Evolutionary conservation across 306 rosid species (phyloP).

Genomic region (Corylus americana): DNA sequence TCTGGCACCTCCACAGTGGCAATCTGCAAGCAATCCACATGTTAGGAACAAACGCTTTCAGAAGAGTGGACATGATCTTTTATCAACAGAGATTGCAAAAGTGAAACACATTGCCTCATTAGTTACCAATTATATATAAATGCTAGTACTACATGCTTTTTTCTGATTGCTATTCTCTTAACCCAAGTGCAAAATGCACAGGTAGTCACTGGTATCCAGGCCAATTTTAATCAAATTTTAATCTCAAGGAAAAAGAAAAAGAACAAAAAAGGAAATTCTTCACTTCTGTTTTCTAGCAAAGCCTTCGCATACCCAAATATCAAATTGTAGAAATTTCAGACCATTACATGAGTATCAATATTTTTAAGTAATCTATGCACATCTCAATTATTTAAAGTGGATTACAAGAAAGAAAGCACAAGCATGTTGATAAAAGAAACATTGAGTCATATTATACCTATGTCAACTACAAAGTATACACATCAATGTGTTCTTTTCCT

Average conservation of each 20-base stretch:
- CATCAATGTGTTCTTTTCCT: background rate
- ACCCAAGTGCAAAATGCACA: background rate
- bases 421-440: background rate
- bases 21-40: constrained; percentile 53
- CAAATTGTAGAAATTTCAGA: background rate
- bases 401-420: background rate
- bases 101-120: background rate
- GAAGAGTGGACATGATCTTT: background rate
- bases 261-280: background rate
- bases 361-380: background rate
- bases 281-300: background rate
- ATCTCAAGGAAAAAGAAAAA: background rate
- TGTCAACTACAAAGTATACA: background rate
- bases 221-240: background rate
- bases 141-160: background rate
- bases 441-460: background rate
- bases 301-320: background rate
- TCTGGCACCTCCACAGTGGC: constrained; percentile 99
- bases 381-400: background rate
- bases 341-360: background rate
- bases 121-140: background rate
- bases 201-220: background rate
- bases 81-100: background rate
- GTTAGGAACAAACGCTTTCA: constrained; percentile 20
- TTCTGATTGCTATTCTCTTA: background rate